Base-by-base conservation (phyloP, 176 grass and related monocot species). In the Eleusine indica region DNA sequence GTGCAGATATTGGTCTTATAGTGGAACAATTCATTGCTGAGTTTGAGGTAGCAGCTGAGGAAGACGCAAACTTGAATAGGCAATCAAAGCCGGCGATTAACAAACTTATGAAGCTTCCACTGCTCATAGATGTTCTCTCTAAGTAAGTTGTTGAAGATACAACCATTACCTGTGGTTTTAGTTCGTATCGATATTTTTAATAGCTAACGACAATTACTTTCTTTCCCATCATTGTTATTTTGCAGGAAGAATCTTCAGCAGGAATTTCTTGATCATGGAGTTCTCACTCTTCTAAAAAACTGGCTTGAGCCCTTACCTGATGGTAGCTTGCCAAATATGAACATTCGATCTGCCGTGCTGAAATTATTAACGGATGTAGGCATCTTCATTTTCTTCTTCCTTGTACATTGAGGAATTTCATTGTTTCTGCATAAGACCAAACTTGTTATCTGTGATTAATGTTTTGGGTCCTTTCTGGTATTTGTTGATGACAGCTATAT, bases 241-340 rank as follows among this genome's bases (percentile, higher is more conserved):
- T 70, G 70, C 87, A 98, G 96, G 85, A 98, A 95, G 48, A 95
- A 94, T 70, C 93, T 98, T 76, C 96, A 98, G 82, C 96, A 98
- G 87, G 96, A 98, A 86, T 98, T 98, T 74, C 90, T 98, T 85
- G 93, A 98, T 89, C 96, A 98, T 88, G 93, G 93, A 61, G 91
- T 95, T 32, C 87, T 98, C 66, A 95, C 89, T 70, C 85, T 98
- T 73, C 75, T 98, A 18, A 98, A 91, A 85, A 95, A 93, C 76
- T 98, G 96, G 93, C 96, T 98, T 63, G 96, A 98, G 48, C 96
- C 96, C 62, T 86, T 98, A 58, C 96, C 96, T 83, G 93, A 98
- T 83, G 93, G 93, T 63, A 94, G 93, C 66, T 79, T 96, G 77
- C 96, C 96, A 48, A 98, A 95, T 87, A 98, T 92, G 91, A 98